Evolutionary conservation across 2,329 filamentous ascomycete genomes (phyloP).

Genomic region (Rutstroemia sp.): DNA sequence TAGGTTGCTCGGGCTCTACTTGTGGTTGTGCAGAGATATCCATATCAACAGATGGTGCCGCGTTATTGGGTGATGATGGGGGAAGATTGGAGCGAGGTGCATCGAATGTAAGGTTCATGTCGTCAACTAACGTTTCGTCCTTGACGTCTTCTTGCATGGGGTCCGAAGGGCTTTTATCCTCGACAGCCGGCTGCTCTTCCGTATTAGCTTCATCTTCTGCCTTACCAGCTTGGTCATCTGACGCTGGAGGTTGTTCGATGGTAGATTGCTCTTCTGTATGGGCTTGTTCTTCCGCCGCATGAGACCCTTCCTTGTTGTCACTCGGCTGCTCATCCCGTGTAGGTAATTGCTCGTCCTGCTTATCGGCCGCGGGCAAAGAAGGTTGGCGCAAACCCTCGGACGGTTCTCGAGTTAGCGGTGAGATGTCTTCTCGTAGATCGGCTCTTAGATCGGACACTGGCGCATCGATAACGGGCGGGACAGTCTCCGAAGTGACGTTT

Average conservation of each 20-base stretch:
- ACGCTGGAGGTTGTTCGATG: not conserved
- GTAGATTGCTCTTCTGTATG: not conserved
- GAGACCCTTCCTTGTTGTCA: not conserved
- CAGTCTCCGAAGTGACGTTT: constrained; percentile 17
- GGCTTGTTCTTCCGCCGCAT: not conserved
- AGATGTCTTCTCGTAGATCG: constrained; percentile 23
- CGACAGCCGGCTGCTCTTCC: no score
- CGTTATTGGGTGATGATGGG: constrained; percentile 4
- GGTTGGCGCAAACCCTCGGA: not conserved
- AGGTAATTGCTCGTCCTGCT: not conserved
- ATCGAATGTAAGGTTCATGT: constrained; percentile 8
- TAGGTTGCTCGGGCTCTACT: not conserved
- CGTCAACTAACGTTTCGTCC: not conserved
- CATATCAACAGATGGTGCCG: constrained; percentile 2
- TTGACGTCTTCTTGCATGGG: not conserved
- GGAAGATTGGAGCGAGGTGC: constrained; percentile 1
- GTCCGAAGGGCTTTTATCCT: no score
- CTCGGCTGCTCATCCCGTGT: no score
- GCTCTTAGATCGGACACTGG: constrained; percentile 17
- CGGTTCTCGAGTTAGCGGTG: constrained; percentile 9
- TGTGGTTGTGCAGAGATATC: not conserved
- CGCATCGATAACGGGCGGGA: constrained; percentile 28
- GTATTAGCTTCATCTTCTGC: no score
- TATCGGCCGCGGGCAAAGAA: constrained; percentile 1
- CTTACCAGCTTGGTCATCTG: not conserved